Base-by-base conservation (phyloP, 2,329 filamentous ascomycete genomes). In the Phialophora expanda region DNA sequence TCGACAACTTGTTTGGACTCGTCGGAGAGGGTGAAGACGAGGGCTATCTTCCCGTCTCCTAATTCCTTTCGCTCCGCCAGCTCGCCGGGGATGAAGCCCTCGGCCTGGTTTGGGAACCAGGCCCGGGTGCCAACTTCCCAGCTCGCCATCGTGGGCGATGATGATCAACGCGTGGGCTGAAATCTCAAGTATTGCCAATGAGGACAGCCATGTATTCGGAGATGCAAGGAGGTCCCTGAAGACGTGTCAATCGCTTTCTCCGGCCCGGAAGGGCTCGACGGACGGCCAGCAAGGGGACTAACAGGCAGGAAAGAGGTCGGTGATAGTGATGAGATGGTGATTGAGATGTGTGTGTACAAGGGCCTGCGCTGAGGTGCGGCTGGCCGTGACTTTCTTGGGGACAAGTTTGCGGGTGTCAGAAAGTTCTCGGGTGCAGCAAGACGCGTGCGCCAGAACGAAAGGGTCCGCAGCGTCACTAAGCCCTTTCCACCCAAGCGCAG, bases 31-130 rank as follows among this genome's bases (percentile, higher is more conserved):
- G 89, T 86, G 81, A 99, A 98, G 74, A 93, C 86, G 22, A 73
- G 66, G 59, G 62, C 61, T 74, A 99, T 86, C 77, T 86, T 90
- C 78, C 96, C 97, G 76, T 92, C 86, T 69, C 93, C 95, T 76
- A 95, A 85, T 71, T 92, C 83, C 64, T 86, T 85, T 85, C 95
- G 97, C 80, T 91, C 90, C 78, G 90, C 85, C 74, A 99, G 90
- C 85, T 98, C 93, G 55, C 95, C 97, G 77, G 93, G 91, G 79
- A 99, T 88, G 94, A 95, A 99, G 82, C 95, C 95, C 81, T 99
- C 94, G 68, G 91, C 91, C 78, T 87, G 83, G 84, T 99, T 95
- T 74, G 95, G 93, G 86, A 98, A 95, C 95, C 95, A 99, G 78
- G 93, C 95, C 87, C 92, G 89, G 75, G 94, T 98, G 77, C 94